Conservation (phyloP, 768 basidiomycete genomes). For the Holtermannia corniformis region DNA sequence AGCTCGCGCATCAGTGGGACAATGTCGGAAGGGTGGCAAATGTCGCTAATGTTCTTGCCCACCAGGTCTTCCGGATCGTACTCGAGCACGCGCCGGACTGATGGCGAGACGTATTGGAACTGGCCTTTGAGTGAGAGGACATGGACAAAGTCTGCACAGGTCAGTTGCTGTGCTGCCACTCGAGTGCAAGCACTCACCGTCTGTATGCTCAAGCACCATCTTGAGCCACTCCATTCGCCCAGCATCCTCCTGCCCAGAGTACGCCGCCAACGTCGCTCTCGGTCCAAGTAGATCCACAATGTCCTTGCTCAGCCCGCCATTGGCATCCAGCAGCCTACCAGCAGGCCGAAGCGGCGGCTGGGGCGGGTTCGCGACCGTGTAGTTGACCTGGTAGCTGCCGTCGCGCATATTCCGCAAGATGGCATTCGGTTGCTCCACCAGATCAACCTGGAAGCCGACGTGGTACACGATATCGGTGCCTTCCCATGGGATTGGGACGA, state of each 20-base stretch:
- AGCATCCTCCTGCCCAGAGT: constrained; percentile 34
- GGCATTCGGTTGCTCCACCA: constrained; percentile 72
- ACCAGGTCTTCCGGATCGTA: constrained; percentile 78
- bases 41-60: constrained; percentile 64
- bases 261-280: constrained; percentile 16
- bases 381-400: constrained; percentile 66
- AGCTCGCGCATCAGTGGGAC: constrained; percentile 85
- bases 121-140: constrained; percentile 86
- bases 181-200: constrained; percentile 29
- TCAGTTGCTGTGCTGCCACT: constrained; percentile 1
- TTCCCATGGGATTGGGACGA: constrained; percentile 72
- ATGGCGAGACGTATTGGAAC: constrained; percentile 85
- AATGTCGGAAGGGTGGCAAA: constrained; percentile 81
- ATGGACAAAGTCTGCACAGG: constrained; percentile 61
- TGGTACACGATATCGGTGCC: constrained; percentile 70
- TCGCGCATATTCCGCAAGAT: constrained; percentile 70
- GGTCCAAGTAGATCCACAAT: constrained; percentile 30
- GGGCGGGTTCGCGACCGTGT: constrained; percentile 42
- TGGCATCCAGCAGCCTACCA: constrained; percentile 12
- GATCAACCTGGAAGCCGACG: constrained; percentile 92
- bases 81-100: constrained; percentile 66
- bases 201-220: constrained; percentile 44
- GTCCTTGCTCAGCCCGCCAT: constrained; percentile 29
- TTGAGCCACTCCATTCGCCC: constrained; percentile 41
- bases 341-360: constrained; percentile 28